Percentiles rank a stretch among this genome's conserved stretches.
Conservation (phyloP, 1,139 yeast genomes). For the Candida anutae region DNA sequence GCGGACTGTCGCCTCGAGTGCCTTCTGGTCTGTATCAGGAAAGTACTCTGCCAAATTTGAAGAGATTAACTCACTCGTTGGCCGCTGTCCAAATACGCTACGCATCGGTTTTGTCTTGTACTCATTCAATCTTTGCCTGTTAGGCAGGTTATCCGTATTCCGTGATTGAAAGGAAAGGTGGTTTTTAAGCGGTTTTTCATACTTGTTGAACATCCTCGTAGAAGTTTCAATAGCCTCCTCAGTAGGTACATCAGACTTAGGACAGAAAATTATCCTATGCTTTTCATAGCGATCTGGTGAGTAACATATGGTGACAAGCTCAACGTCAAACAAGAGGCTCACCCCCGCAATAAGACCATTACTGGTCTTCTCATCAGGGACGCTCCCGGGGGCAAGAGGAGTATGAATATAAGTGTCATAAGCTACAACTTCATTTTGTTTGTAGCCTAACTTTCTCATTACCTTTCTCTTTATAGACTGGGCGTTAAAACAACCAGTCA, state of each 20-base stretch:
- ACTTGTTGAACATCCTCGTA: conserved; percentile 28
- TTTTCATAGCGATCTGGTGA: conserved; percentile 67
- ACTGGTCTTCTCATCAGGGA: conserved; percentile 6
- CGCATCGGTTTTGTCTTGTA: conserved; percentile 24
- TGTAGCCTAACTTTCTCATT: conserved; percentile 51
- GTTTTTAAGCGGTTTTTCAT: conserved; percentile 19
- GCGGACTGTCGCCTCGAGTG: conserved; percentile 71
- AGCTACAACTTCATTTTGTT: conserved; percentile 23
- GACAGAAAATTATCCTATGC: conserved; percentile 64
- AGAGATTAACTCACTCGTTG: conserved; percentile 88
- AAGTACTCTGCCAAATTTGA: conserved; percentile 86
- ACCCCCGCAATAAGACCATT: conserved; percentile 14
- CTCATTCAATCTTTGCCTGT: conserved; percentile 1
- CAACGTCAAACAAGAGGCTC: conserved; percentile 63
- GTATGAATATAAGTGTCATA: conserved; percentile 39
- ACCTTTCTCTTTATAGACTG: conserved; percentile 69
- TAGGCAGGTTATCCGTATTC: neutral
- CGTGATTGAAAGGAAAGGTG: neutral
- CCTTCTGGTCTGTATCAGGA: conserved; percentile 72
- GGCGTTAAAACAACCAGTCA: conserved; percentile 76
- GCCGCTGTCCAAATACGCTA: conserved; percentile 79
- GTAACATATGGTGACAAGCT: conserved; percentile 75
- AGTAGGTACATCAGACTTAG: conserved; percentile 56
- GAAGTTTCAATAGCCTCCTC: conserved; percentile 63
- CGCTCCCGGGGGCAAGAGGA: neutral